Percentiles rank a stretch among this genome's conserved stretches.
phyloP scores from a whole-genome alignment of 495 filamentous ascomycete genomes.

The Tuber indicum region DNA sequence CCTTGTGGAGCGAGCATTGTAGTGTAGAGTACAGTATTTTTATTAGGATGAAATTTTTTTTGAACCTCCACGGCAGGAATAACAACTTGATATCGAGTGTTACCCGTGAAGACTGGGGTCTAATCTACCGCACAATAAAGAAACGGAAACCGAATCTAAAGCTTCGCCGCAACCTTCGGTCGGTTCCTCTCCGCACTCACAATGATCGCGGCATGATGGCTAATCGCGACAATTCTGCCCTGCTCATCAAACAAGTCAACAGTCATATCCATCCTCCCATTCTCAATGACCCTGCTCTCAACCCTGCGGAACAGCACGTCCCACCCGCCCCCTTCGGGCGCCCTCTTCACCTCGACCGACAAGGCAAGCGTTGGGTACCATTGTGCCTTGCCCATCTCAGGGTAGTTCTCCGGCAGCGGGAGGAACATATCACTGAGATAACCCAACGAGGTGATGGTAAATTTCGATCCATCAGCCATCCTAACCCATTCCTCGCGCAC shows the following conservation, averaged over 20 bases:
- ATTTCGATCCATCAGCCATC: slow-evolving; percentile 17
- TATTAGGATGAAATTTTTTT: background rate
- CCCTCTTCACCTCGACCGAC: slow-evolving; percentile 62
- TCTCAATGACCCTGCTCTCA: slow-evolving; percentile 52
- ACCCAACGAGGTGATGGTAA: slow-evolving; percentile 16
- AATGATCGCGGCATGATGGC: slow-evolving; percentile 58
- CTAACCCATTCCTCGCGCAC: slow-evolving; percentile 37
- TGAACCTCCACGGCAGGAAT: background rate
- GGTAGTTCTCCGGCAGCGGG: slow-evolving; percentile 35
- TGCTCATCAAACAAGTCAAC: slow-evolving; percentile 55
- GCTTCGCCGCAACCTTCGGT: background rate
- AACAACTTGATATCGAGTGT: background rate
- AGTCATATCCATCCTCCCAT: slow-evolving; percentile 61
- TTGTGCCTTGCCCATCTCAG: slow-evolving; percentile 39
- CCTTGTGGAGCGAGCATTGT: background rate
- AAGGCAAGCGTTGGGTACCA: slow-evolving; percentile 78
- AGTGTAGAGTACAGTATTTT: background rate
- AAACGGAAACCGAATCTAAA: background rate
- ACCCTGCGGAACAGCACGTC: slow-evolving; percentile 61
- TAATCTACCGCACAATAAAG: background rate
- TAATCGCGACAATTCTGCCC: slow-evolving; percentile 56
- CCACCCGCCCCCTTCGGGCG: slow-evolving; percentile 53
- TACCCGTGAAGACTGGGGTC: background rate
- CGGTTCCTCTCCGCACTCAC: slow-evolving; percentile 52
- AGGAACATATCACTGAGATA: slow-evolving; percentile 31